Base-by-base conservation (phyloP, 768 basidiomycete species). In the Suillus plorans region DNA sequence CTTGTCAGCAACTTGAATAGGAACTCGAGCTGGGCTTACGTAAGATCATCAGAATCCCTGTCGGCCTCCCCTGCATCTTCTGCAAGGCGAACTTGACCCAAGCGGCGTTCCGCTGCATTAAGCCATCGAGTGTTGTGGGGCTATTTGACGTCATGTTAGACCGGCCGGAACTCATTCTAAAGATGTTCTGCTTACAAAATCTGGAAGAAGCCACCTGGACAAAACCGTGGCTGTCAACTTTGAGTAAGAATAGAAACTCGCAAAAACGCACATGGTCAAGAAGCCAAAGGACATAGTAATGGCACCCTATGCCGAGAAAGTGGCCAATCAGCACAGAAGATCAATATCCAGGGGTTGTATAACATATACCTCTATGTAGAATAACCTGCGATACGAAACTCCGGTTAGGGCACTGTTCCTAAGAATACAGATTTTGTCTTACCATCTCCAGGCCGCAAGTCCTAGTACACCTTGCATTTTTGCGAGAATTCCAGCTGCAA, bases 401-500 rank as follows among this genome's bases (percentile, higher is more conserved):
- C 13, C 39, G 28, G 62, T 58, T 22, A 1, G 6, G 60, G 50
- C n/a, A 36, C 36, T 45, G 53, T 18, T 34, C 34, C 31, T n/a
- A 36, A 49, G 34, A 58, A 34, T 60, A n/a, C 12, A 22, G n/a
- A 22, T 14, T 63, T 6, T 10, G 25, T 41, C 78, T 65, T 66
- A 86, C 87, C 86, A 92, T 79, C 87, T 71, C 90, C 90, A 92
- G 12, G 88, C 89, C 36, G 86, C 72, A 49, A 89, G 86, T 2
- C 89, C 90, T 5, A 84, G 77, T 60, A 80, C 81, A 1, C 88
- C 89, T 66, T 92, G 84, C 89, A 92, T 89, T 50, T 80, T 82
- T 1, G 80, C 77, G 18, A 94, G 80, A 62, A 92, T 89, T 13
- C 88, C 90, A n/a, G 90, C 90, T 18, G 89, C 91, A 70, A 91